Percentiles rank a stretch among this genome's conserved stretches.
Conservation (phyloP, 495 filamentous ascomycete species). For the Schizothecium vesticola region DNA sequence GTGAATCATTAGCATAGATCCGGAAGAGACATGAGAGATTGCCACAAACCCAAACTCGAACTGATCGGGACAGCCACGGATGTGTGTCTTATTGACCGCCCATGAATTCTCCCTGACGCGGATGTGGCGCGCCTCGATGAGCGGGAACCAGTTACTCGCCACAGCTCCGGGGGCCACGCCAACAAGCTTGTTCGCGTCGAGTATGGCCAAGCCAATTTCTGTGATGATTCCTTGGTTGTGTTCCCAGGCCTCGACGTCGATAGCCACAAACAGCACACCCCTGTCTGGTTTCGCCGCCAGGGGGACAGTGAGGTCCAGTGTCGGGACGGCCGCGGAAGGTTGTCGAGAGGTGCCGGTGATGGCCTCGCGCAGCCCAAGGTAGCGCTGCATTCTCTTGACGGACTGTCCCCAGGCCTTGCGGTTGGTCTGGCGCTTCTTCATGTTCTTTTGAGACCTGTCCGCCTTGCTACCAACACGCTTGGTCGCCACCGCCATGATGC, state of each 20-base stretch:
- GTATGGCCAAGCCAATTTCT: constrained; percentile 77
- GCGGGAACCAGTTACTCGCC: constrained; percentile 57
- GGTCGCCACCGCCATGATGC: background rate
- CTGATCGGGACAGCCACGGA: constrained; percentile 61
- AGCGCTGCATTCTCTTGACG: constrained; percentile 59
- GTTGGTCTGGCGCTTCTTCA: constrained; percentile 25
- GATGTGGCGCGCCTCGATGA: constrained; percentile 68
- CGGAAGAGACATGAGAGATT: constrained; percentile 18
- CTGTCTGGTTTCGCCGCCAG: constrained; percentile 41
- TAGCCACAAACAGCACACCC: constrained; percentile 62
- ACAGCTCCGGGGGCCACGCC: constrained; percentile 51
- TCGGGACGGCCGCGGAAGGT: background rate
- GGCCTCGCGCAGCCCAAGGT: constrained; percentile 56
- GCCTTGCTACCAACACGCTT: constrained; percentile 1
- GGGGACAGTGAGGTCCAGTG: constrained; percentile 17
- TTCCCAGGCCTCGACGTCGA: constrained; percentile 84
- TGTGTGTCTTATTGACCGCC: constrained; percentile 57
- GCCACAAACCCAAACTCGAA: constrained; percentile 67
- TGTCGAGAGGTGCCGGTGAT: background rate
- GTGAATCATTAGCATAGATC: constrained; percentile 18
- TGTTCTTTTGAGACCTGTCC: constrained; percentile 37
- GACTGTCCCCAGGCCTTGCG: constrained; percentile 43
- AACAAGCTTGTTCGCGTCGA: constrained; percentile 63
- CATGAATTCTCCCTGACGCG: constrained; percentile 63
- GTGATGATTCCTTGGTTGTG: constrained; percentile 56